Evolutionary conservation across 495 filamentous ascomycete genomes (phyloP).

Genomic region (Xylaria intraflava): DNA sequence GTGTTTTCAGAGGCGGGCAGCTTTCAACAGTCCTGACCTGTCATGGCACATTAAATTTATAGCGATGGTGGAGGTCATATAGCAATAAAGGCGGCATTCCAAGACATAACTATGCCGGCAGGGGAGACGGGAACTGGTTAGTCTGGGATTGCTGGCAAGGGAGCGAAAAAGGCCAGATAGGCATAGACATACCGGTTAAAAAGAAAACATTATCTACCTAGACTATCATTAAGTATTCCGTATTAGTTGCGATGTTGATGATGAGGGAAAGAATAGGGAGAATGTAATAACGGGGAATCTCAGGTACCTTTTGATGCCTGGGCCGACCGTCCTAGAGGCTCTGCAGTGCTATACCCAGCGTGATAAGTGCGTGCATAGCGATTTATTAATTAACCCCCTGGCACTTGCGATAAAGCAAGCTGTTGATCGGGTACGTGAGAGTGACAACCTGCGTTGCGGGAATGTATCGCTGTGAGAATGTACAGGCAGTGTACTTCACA

Average conservation of each 20-base stretch:
- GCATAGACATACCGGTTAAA: conserved; percentile 1
- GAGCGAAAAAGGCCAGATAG: not conserved
- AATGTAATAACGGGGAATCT: not conserved
- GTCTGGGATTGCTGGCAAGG: not conserved
- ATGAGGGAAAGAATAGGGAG: not conserved
- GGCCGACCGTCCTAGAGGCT: no score
- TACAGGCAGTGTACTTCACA: no score
- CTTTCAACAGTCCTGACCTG: not conserved
- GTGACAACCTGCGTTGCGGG: no score
- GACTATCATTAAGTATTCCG: not conserved
- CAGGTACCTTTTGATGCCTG: not conserved
- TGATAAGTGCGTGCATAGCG: no score
- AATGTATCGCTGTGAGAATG: no score
- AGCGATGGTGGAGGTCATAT: not conserved
- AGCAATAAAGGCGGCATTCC: not conserved
- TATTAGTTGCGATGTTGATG: not conserved
- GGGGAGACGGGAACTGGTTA: not conserved
- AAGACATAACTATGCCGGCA: not conserved
- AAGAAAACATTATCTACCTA: conserved; percentile 2
- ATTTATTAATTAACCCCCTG: no score
- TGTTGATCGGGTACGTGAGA: no score
- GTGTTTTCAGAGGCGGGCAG: not conserved
- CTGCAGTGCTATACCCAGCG: no score
- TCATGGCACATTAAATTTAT: conserved; percentile 11
- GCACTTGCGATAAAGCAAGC: no score